Conservation (phyloP, 139 green algal genomes). For the Zygnema cylindricum region DNA sequence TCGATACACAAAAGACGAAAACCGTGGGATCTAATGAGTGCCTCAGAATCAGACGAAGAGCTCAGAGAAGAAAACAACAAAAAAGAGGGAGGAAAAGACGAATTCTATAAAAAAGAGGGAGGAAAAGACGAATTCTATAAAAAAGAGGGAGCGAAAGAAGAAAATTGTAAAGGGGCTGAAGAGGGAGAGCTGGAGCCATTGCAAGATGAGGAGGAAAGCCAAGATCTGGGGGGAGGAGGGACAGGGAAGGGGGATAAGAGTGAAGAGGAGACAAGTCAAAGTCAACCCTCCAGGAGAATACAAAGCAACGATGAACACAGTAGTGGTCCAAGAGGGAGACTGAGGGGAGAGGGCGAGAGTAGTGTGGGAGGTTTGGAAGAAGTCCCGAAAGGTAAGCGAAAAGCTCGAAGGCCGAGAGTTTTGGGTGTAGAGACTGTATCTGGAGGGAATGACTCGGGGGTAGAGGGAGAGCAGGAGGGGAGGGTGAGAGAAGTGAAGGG, state of each 20-base stretch:
- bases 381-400: not conserved
- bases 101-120: slow-evolving; percentile 10
- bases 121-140: not conserved
- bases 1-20: too few relatives aligned
- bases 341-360: not conserved
- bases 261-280: too few relatives aligned
- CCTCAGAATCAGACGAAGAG: too few relatives aligned
- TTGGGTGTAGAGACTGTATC: not conserved
- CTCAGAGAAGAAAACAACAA: not conserved
- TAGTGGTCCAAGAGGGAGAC: not conserved
- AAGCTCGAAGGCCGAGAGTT: not conserved
- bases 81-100: not conserved
- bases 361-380: not conserved
- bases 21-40: too few relatives aligned
- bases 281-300: not conserved
- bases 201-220: too few relatives aligned
- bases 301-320: not conserved
- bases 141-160: not conserved
- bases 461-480: not conserved
- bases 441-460: not conserved
- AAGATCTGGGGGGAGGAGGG: too few relatives aligned
- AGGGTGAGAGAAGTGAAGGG: not conserved
- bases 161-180: not conserved
- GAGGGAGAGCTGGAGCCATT: too few relatives aligned
- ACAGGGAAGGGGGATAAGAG: too few relatives aligned